Conservation (phyloP, 139 green algal species). For the Tetradesmus obliquus region DNA sequence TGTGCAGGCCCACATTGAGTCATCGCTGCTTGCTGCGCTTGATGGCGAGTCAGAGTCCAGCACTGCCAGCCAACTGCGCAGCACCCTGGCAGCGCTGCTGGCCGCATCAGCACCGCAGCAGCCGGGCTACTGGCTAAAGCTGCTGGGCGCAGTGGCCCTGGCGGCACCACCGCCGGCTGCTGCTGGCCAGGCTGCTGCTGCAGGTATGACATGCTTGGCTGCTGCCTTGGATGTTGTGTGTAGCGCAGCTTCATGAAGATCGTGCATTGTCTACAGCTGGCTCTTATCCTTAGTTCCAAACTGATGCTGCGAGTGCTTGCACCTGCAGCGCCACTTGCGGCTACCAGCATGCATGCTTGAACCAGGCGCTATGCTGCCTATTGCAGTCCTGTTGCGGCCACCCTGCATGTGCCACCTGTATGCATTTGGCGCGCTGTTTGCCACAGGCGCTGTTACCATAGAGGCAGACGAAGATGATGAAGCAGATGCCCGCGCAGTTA, state of each 20-base stretch:
- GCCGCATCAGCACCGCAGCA: conserved; percentile 45
- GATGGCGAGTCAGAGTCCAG: conserved; percentile 77
- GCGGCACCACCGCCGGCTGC: conserved; percentile 40
- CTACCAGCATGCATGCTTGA: no score
- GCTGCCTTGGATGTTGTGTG: no score
- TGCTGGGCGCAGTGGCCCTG: conserved; percentile 72
- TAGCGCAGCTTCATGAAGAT: no score
- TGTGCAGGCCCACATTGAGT: conserved; percentile 70
- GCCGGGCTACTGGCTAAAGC: conserved; percentile 74
- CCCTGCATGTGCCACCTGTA: no score
- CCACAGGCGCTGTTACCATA: conserved; percentile 11
- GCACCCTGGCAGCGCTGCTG: conserved; percentile 74
- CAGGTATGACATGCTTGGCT: neutral
- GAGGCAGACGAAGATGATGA: conserved; percentile 55
- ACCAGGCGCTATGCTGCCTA: no score
- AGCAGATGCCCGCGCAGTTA: conserved; percentile 41
- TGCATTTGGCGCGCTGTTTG: no score
- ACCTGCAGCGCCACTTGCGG: no score
- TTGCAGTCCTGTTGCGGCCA: no score
- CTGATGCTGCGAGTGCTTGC: no score
- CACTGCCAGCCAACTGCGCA: conserved; percentile 66
- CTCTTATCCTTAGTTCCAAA: no score
- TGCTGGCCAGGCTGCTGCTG: neutral
- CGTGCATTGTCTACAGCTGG: no score
- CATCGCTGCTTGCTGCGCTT: conserved; percentile 84